Evolutionary conservation across 129 eudicot genomes (phyloP), one percentile per base, ranked within the genome.

Genomic region (Centaurea solstitialis): DNA sequence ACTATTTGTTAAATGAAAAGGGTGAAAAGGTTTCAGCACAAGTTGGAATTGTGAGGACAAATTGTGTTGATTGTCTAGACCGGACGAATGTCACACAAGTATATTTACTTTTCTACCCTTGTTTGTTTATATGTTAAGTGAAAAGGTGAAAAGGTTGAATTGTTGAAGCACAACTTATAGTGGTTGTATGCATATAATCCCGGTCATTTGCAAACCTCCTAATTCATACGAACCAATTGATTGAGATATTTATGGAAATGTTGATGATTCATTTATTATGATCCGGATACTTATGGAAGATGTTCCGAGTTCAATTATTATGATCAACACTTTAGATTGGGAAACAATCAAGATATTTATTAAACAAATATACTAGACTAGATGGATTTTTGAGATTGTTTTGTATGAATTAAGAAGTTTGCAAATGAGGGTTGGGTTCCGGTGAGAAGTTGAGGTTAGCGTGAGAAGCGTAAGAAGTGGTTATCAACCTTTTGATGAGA

Each of bases 31-130:
- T 88, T 79, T 91, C 90, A 84, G 79, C 33, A 53, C 97, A 92
- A 83, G 23, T 57, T 75, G 97, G 97, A 71, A 85, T 92, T 69
- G 93, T 88, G 64, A 85, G 97, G 79, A 90, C 97, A 72, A 92
- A 92, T 66, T 92, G 97, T 87, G 81, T 92, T 66, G 97, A 92
- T 59, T 92, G 97, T 87, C 83, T 92, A 79, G 97, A 92, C 82
- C 94, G 97, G 15, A 92, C 97, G 76, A 92, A 92, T 78, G 94
- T 92, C 43, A 92, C 94, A 45, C 97, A 92, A 91, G 97, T 89
- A 76, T 13, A 23, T 59, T 38, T 50, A n/a, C 80, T 37, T 53
- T 79, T 76, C 5, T 5, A 17, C 53, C n/a, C 43, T 69, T 69
- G 18, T 76, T 59, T 7, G 62, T 66, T 23, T 11, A 66, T 78